Evolutionary conservation across 2,329 filamentous ascomycete genomes (phyloP).

Genomic region (Chalaropsis ovoidea): DNA sequence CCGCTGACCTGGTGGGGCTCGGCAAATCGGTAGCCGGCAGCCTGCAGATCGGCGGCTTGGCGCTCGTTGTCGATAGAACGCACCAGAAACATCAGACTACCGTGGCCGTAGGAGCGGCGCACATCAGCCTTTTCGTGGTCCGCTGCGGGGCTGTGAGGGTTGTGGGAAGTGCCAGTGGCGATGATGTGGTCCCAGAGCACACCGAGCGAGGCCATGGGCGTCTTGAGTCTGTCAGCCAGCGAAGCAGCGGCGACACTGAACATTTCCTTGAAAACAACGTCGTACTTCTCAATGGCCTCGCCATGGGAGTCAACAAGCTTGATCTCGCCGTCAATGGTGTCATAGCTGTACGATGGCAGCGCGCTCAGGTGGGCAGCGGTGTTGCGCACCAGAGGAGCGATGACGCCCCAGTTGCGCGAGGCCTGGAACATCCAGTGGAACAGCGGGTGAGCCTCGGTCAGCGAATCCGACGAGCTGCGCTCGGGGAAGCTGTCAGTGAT

Average conservation of each 20-base stretch:
- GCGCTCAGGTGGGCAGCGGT: slow-evolving; percentile 62
- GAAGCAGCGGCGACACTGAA: slow-evolving; percentile 70
- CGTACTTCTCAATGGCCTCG: slow-evolving; percentile 57
- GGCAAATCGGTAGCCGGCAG: slow-evolving; percentile 70
- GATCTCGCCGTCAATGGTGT: slow-evolving; percentile 32
- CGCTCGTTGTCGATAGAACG: slow-evolving; percentile 55
- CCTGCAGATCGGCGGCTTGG: slow-evolving; percentile 40
- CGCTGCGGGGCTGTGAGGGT: slow-evolving; percentile 26
- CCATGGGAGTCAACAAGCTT: slow-evolving; percentile 45
- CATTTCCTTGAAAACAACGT: slow-evolving; percentile 66
- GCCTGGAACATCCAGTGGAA: slow-evolving; percentile 84
- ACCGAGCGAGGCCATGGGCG: slow-evolving; percentile 53
- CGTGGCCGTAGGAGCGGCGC: slow-evolving; percentile 32
- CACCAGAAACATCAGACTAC: slow-evolving; percentile 70
- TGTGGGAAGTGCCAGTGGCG: slow-evolving; percentile 38
- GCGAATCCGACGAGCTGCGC: slow-evolving; percentile 54
- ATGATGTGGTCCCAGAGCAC: slow-evolving; percentile 67
- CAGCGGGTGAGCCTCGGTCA: slow-evolving; percentile 64
- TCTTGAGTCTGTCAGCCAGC: slow-evolving; percentile 58
- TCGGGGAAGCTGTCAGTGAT: slow-evolving; percentile 70
- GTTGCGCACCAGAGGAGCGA: slow-evolving; percentile 56
- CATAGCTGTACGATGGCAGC: slow-evolving; percentile 36
- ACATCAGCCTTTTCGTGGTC: slow-evolving; percentile 37
- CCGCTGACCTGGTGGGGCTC: slow-evolving; percentile 56
- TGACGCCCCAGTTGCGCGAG: slow-evolving; percentile 62